These are phyloP conservation scores for Plenodomus tracheiphilus DNA, from an alignment of 2,329 filamentous ascomycete genomes.

Conservation along the genomic window DNA sequence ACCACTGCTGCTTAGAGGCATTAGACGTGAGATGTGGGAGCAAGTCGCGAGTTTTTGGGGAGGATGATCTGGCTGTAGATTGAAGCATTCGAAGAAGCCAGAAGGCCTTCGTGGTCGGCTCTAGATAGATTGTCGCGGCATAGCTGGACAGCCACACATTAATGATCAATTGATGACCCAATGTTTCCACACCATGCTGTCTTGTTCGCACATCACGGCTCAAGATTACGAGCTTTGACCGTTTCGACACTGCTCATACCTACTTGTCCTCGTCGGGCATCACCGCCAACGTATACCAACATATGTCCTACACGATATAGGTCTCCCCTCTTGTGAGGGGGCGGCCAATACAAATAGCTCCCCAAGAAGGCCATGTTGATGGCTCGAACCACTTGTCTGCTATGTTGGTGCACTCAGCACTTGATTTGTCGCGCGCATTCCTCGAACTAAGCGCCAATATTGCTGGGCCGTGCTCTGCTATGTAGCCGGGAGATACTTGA, in stretches of 20 bases:
- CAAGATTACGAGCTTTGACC: too few species aligned
- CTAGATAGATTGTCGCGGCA: background rate
- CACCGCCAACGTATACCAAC: too few species aligned
- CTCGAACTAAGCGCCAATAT: conserved; percentile 9
- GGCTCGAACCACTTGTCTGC: background rate
- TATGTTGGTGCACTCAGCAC: conserved; percentile 2
- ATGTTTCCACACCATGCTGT: background rate
- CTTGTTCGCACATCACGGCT: too few species aligned
- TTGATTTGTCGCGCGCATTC: conserved; percentile 11
- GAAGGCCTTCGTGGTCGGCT: background rate
- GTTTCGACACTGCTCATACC: too few species aligned
- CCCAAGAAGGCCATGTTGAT: background rate
- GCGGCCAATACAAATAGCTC: background rate
- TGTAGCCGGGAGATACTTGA: conserved; percentile 1
- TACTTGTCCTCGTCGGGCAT: too few species aligned
- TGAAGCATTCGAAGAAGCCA: background rate
- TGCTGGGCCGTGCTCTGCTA: conserved; percentile 9
- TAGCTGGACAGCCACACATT: conserved; percentile 1
- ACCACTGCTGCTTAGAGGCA: conserved; percentile 49
- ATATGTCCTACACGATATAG: too few species aligned
- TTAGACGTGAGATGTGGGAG: background rate
- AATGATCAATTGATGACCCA: conserved; percentile 9
- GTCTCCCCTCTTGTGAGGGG: too few species aligned
- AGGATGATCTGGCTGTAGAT: conserved; percentile 1
- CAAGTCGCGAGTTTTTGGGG: background rate